phyloP scores from a whole-genome alignment of 2,329 filamentous ascomycete species.

The Mycosphaerella sp. region DNA sequence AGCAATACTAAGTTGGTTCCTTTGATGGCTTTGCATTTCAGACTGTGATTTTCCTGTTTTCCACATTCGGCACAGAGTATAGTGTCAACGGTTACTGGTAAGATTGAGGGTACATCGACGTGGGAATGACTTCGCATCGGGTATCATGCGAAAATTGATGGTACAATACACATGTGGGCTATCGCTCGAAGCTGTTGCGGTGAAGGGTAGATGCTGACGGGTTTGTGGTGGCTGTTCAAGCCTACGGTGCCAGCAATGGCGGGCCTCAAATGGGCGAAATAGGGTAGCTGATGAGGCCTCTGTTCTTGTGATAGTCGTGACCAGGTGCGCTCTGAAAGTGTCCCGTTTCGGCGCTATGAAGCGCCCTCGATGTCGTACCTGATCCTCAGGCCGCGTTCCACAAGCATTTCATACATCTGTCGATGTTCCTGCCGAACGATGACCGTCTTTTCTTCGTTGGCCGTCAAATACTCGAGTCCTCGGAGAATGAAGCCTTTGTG shows the following conservation, averaged over 20 bases:
- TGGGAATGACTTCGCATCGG: not conserved
- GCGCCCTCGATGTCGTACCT: not conserved
- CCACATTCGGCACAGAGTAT: too few species aligned
- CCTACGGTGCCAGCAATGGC: too few species aligned
- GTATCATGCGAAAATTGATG: not conserved
- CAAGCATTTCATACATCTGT: not conserved
- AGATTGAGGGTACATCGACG: not conserved
- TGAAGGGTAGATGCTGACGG: not conserved
- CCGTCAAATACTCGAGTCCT: conserved; percentile 44
- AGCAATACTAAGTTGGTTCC: not conserved
- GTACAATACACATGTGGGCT: not conserved
- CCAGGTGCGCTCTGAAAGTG: too few species aligned
- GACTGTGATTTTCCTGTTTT: not conserved
- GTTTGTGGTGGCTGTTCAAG: not conserved
- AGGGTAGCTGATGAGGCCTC: too few species aligned
- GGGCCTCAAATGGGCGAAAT: too few species aligned
- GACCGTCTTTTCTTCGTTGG: not conserved
- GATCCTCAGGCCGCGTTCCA: not conserved
- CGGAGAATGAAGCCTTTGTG: conserved; percentile 54
- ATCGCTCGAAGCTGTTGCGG: not conserved
- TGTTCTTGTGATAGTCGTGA: too few species aligned
- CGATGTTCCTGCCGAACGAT: not conserved
- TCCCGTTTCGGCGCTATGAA: too few species aligned
- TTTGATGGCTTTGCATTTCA: not conserved
- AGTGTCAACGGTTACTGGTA: too few species aligned